Evolutionary conservation across 495 filamentous ascomycete species (phyloP).

Genomic region (Arthonia radiata): DNA sequence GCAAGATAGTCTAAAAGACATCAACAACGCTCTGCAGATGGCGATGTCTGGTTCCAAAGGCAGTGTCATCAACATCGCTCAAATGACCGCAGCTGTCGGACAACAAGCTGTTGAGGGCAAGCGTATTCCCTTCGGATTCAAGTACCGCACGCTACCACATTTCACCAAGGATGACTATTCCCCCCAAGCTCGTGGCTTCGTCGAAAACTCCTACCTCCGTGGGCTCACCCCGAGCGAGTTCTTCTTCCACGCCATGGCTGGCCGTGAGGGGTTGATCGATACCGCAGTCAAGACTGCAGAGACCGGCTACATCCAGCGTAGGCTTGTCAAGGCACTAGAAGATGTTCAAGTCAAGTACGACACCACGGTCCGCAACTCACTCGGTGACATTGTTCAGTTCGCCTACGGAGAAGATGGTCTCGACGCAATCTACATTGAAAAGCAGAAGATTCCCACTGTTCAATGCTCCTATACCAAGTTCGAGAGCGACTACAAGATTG

Average conservation of each 20-base stretch:
- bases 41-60: slow-evolving; percentile 90
- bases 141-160: slow-evolving; percentile 88
- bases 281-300: slow-evolving; percentile 98
- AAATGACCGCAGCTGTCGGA: slow-evolving; percentile 93
- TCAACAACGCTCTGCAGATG: slow-evolving; percentile 92
- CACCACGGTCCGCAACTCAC: slow-evolving; percentile 86
- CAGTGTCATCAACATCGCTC: slow-evolving; percentile 94
- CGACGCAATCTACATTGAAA: slow-evolving; percentile 73
- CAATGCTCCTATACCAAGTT: slow-evolving; percentile 48
- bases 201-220: slow-evolving; percentile 96
- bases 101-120: slow-evolving; percentile 97
- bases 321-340: slow-evolving; percentile 92
- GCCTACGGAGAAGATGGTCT: slow-evolving; percentile 94
- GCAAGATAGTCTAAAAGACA: slow-evolving; percentile 72
- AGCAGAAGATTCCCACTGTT: slow-evolving; percentile 70
- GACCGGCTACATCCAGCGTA: slow-evolving; percentile 95
- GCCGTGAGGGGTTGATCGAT: slow-evolving; percentile 98
- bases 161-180: slow-evolving; percentile 99
- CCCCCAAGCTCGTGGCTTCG: slow-evolving; percentile 86
- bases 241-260: slow-evolving; percentile 99
- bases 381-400: slow-evolving; percentile 93
- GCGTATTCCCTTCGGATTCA: slow-evolving; percentile 98
- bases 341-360: slow-evolving; percentile 97
- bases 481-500: slow-evolving; percentile 58
- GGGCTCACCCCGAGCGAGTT: slow-evolving; percentile 90